Conservation (phyloP, 768 basidiomycete genomes). For the Trametes sanguinea region DNA sequence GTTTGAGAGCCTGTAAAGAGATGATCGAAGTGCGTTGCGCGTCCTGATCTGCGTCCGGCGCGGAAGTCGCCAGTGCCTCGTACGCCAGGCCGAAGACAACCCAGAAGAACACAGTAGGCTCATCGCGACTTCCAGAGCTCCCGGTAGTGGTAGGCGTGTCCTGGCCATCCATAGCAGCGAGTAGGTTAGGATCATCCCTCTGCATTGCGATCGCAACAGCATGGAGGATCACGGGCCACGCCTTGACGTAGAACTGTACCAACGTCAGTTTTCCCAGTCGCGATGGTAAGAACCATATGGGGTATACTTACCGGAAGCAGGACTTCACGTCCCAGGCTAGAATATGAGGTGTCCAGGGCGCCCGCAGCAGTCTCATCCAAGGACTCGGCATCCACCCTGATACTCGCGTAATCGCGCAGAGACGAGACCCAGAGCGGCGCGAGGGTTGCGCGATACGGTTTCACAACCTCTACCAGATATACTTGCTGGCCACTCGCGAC, state of each 20-base stretch:
- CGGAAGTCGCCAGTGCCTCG: constrained; percentile 74
- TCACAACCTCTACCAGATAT: constrained; percentile 80
- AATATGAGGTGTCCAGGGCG: constrained; percentile 79
- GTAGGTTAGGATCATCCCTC: constrained; percentile 60
- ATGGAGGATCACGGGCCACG: constrained; percentile 82
- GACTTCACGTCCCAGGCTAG: constrained; percentile 88
- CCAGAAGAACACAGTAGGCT: constrained; percentile 84
- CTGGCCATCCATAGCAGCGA: constrained; percentile 82
- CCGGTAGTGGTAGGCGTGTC: constrained; percentile 36
- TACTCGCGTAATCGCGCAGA: constrained; percentile 89
- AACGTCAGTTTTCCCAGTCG: constrained; percentile 3
- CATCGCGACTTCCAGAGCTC: constrained; percentile 39
- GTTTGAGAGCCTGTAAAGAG: constrained; percentile 76
- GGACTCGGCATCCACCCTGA: constrained; percentile 87
- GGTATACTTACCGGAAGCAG: constrained; percentile 72
- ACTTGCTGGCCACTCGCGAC: constrained; percentile 70
- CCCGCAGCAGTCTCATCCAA: constrained; percentile 73
- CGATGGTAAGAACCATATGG: constrained; percentile 5
- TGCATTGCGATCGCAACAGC: constrained; percentile 85
- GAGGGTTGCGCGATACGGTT: constrained; percentile 74
- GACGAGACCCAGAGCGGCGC: constrained; percentile 86
- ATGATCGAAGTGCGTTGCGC: constrained; percentile 51
- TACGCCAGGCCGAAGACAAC: constrained; percentile 92
- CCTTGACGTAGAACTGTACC: constrained; percentile 78
- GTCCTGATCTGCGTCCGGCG: constrained; percentile 54